Conservation (phyloP, 106 monocot genomes). For the Acorus gramineus region DNA sequence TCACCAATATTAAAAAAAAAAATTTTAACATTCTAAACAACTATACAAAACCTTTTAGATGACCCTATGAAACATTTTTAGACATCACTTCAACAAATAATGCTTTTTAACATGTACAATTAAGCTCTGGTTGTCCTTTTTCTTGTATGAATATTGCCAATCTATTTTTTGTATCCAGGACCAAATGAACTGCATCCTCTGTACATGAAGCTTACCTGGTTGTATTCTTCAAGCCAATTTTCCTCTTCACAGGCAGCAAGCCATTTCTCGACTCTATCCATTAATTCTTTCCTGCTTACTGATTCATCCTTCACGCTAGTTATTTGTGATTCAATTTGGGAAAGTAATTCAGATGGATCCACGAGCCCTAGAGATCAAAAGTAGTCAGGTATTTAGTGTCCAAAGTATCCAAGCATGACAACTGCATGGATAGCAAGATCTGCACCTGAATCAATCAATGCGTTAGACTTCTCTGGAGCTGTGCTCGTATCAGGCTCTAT, state of each 20-base stretch:
- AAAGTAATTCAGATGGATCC: constrained; percentile 76
- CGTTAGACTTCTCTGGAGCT: constrained; percentile 55
- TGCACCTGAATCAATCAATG: constrained; percentile 80
- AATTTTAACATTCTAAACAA: too few relatives aligned
- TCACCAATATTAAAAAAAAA: too few relatives aligned
- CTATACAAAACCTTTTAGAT: too few relatives aligned
- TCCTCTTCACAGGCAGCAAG: constrained; percentile 83
- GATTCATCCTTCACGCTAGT: constrained; percentile 65
- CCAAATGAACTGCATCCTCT: background rate
- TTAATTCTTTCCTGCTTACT: constrained; percentile 74
- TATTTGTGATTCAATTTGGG: constrained; percentile 79
- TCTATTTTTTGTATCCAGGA: too few relatives aligned
- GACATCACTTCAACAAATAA: too few relatives aligned
- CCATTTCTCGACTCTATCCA: constrained; percentile 84
- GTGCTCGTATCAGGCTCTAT: constrained; percentile 79
- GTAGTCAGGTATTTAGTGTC: background rate
- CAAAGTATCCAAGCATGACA: background rate
- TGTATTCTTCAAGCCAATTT: constrained; percentile 90
- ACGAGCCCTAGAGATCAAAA: constrained; percentile 49
- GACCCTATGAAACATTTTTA: too few relatives aligned
- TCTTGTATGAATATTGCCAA: background rate
- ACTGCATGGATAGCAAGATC: background rate
- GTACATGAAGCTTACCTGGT: constrained; percentile 29
- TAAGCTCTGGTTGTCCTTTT: too few relatives aligned
- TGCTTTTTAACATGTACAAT: too few relatives aligned